Base-by-base conservation (phyloP, 495 filamentous ascomycete species). In the Cryomyces antarcticus region DNA sequence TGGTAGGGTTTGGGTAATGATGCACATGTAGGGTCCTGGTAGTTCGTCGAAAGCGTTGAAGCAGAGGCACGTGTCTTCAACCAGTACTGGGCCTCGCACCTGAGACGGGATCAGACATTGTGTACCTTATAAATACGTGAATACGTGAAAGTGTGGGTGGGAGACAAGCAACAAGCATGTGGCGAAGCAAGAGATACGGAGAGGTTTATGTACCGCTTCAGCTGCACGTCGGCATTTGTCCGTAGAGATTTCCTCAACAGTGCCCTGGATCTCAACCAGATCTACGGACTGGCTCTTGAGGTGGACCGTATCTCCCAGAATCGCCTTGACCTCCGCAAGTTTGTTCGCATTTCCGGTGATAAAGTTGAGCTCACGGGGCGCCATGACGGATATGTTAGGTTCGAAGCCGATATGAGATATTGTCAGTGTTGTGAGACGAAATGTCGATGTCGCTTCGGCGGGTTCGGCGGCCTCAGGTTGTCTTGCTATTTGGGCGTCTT, bases 341-440 rank as follows among this genome's bases (percentile, higher is more conserved):
- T 97, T 97, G 65, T 93, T 92, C 50, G 72, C 69, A 65, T 97
- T 97, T 50, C 88, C 80, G 3, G 92, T 97, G 52, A 97, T 93
- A 67, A 97, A 97, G 66, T 93, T 83, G 31, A 97, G 61, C 29
- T 64, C 43, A 43, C 55, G 58, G 7, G 57, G 54, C 12, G 59
- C 38, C 38, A 39, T 39, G 12, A 36, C 12, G 33, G 12, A 36
- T 9, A 13, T 35, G 7, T 35, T 35, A 35, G 33, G 12, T 12
- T 35, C 7, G 3, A 9, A 12, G 12, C 12, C 12, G 33, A 9
- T 35, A 3, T 12, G 12, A 3, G 1, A 9, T 12, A 35, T 9
- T 9, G 33, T 35, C 7, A 9, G 33, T 9, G 12, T 9, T 35
- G 9, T 35, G 33, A 35, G 33, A 10, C 1, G 38, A 39, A 39